Evolutionary conservation across 768 basidiomycete species (phyloP), one percentile per base, ranked within the genome.

Genomic region (Kwoniella dendrophila): DNA sequence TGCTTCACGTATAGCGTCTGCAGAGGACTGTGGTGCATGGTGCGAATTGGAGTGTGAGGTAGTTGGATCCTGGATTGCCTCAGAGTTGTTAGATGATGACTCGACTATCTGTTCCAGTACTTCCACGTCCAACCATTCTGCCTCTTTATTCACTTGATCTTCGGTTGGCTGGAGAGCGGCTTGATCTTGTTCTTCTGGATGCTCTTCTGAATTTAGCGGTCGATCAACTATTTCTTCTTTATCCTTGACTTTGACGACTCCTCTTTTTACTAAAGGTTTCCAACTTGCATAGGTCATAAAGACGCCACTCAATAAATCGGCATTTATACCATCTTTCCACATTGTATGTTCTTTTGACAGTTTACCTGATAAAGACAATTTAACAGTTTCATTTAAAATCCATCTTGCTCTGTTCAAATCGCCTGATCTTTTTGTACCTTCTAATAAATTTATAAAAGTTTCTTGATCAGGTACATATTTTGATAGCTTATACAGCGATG

Each of bases 201-300:
- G 50, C 26, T 56, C 55, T 45, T 44, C 41, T n/a, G 1, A n/a
- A n/a, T n/a, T n/a, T n/a, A n/a, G n/a, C n/a, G n/a, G n/a, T n/a
- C n/a, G n/a, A n/a, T n/a, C n/a, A n/a, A n/a, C n/a, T 4, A 48
- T 26, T 16, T 55, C 27, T 22, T n/a, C 36, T 26, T 41, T 22
- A 41, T 44, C 59, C 58, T 44, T 56, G 26, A 86, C 47, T 56
- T 81, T 80, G 7, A 87, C 83, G 12, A 81, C 77, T 3, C 80
- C 78, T 48, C 87, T 82, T 49, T 75, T 81, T 77, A 92, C 88
- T 0, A 89, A 86, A 2, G 89, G 87, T 40, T 81, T 82, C 80
- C 92, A 93, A 2, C 88, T 81, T 0, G 90, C 86, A 79, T 97
- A 96, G 0, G 90, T 83, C 78, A 94, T 88, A 78, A 97, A 93